Base-by-base conservation (phyloP, 345 rosid species). In the Physaria fendleri region DNA sequence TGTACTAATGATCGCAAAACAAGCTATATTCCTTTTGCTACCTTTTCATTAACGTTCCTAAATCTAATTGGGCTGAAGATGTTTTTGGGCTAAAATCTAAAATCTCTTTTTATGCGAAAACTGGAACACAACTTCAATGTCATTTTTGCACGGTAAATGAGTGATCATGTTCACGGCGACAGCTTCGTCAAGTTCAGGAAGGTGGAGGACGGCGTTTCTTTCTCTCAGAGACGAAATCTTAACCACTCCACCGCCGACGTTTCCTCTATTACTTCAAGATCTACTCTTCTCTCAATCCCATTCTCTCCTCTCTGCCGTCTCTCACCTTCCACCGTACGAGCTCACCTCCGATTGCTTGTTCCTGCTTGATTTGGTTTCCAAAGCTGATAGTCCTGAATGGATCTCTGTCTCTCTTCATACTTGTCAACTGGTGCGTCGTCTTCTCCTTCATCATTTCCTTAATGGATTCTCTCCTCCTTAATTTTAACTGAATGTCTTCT, bases 121-220 rank as follows among this genome's bases (percentile, higher is more conserved):
- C n/a, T n/a, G n/a, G n/a, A n/a, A n/a, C n/a, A n/a, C n/a, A n/a
- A n/a, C n/a, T n/a, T n/a, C n/a, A n/a, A n/a, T n/a, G n/a, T n/a
- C n/a, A n/a, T n/a, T n/a, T n/a, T n/a, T n/a, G n/a, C n/a, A n/a
- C n/a, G n/a, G n/a, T n/a, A n/a, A n/a, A n/a, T n/a, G n/a, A n/a
- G n/a, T n/a, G 38, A 25, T 42, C 39, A 44, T 65, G 69, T 65
- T 65, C 21, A 32, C 40, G 54, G 51, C 72, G 65, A 65, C 75
- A 17, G 61, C 82, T 14, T 33, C 82, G 12, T 67, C 79, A 13
- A 61, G 81, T 15, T 48, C 81, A 38, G 58, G 79, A 5, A 64
- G 68, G 21, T 90, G 97, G 94, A 78, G 96, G 76, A 82, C 95
- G 48, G 85, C 91, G 27, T 87, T 90, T 78, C 78, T 90, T 27